These are phyloP conservation scores for Atkinsonella hypoxylon DNA, from an alignment of 2,329 filamentous ascomycete genomes.

Conservation along the genomic window DNA sequence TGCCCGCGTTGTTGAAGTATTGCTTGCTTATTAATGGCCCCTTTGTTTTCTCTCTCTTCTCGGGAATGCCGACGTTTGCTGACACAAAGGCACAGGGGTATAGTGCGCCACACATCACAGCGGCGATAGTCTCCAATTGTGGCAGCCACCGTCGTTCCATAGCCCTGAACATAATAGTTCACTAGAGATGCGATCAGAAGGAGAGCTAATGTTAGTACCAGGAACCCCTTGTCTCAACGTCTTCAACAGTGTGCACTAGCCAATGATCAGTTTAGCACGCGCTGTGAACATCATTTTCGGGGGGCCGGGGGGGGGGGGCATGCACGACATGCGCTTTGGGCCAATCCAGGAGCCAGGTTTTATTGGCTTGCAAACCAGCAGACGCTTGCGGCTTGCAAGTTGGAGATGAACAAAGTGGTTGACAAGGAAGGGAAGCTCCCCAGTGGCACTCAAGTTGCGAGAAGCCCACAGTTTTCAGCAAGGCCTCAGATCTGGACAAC, in stretches of 20 bases:
- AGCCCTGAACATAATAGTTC: background rate
- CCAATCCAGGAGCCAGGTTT: background rate
- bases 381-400: background rate
- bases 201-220: background rate
- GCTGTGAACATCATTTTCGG: background rate
- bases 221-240: background rate
- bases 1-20: too few relatives aligned
- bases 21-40: too few relatives aligned
- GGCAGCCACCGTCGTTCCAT: background rate
- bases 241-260: background rate
- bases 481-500: background rate
- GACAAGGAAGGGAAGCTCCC: background rate
- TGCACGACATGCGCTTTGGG: constrained; percentile 4
- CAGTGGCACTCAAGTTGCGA: background rate
- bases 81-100: background rate
- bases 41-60: too few relatives aligned
- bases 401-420: too few relatives aligned
- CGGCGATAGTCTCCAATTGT: background rate
- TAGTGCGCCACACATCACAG: background rate
- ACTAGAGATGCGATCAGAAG: background rate
- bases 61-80: too few relatives aligned
- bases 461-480: background rate
- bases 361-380: background rate
- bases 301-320: background rate
- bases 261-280: background rate